phyloP scores from a whole-genome alignment of 2,329 filamentous ascomycete genomes.

The Penicillium vulpinum region DNA sequence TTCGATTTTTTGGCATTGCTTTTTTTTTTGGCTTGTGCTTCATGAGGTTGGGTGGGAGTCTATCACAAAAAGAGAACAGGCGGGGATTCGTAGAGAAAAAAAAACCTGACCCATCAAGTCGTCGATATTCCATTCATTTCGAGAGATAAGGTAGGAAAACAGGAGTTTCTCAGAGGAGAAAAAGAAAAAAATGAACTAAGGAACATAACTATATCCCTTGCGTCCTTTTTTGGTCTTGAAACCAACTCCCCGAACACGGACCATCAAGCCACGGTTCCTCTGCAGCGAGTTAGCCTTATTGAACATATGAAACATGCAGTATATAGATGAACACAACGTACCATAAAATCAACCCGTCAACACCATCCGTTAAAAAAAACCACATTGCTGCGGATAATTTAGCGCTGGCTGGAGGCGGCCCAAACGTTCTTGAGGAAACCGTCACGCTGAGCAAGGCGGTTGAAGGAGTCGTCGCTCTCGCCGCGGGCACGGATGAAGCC shows the following conservation, averaged over 20 bases:
- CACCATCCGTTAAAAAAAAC: slow-evolving; percentile 32
- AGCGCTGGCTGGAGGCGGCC: slow-evolving; percentile 66
- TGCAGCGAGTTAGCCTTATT: not conserved
- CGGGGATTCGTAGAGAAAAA: slow-evolving; percentile 14
- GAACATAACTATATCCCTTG: slow-evolving; percentile 20
- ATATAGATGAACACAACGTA: slow-evolving; percentile 11
- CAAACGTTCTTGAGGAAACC: slow-evolving; percentile 97
- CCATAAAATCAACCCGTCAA: slow-evolving; percentile 32
- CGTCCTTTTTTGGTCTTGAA: slow-evolving; percentile 20
- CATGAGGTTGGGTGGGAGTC: slow-evolving; percentile 11
- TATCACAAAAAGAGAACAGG: slow-evolving; percentile 21
- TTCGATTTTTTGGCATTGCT: slow-evolving; percentile 17
- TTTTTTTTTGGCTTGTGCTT: slow-evolving; percentile 19
- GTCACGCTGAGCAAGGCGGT: slow-evolving; percentile 93
- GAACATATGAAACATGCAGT: not conserved
- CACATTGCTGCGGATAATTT: slow-evolving; percentile 31
- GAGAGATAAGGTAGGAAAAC: slow-evolving; percentile 32
- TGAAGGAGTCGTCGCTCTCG: slow-evolving; percentile 94
- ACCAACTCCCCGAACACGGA: slow-evolving; percentile 28
- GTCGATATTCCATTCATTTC: slow-evolving; percentile 32
- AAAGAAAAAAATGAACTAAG: slow-evolving; percentile 21
- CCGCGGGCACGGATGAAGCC: slow-evolving; percentile 98
- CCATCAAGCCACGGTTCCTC: slow-evolving; percentile 29
- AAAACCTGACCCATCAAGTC: slow-evolving; percentile 27
- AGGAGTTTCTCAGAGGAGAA: slow-evolving; percentile 22